These are phyloP conservation scores for Cladosporium phlei DNA, from an alignment of 2,329 filamentous ascomycete species.

Conservation along the genomic window DNA sequence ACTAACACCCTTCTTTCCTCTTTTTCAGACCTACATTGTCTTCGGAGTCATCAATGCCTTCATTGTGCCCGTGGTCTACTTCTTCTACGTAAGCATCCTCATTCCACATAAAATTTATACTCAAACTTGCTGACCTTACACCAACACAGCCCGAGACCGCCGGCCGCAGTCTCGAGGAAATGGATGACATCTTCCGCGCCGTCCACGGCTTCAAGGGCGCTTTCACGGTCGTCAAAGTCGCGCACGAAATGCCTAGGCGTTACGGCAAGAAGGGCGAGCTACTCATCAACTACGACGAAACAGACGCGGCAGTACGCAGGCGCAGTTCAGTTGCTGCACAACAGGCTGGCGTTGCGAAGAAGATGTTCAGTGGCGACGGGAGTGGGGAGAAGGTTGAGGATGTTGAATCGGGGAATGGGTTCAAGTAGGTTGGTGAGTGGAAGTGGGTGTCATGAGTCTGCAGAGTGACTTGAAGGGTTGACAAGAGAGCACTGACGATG, in stretches of 20 bases:
- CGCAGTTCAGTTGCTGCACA: constrained; percentile 20
- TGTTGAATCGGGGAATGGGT: constrained; percentile 5
- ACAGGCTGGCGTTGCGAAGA: background rate
- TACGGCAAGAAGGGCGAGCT: constrained; percentile 57
- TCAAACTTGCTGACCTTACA: background rate
- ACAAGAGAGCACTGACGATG: too few relatives aligned
- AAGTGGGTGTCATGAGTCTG: too few relatives aligned
- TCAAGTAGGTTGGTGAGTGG: too few relatives aligned
- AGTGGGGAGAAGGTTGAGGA: constrained; percentile 8
- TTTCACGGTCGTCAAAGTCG: constrained; percentile 50
- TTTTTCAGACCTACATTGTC: constrained; percentile 33
- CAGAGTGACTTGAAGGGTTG: too few relatives aligned
- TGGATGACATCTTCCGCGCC: constrained; percentile 51
- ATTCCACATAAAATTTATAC: background rate
- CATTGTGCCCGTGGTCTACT: constrained; percentile 47
- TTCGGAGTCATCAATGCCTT: constrained; percentile 62
- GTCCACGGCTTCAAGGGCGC: constrained; percentile 46
- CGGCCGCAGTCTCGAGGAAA: constrained; percentile 60
- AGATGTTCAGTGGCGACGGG: background rate
- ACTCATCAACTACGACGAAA: constrained; percentile 49
- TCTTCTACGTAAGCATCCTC: constrained; percentile 32
- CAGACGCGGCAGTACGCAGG: constrained; percentile 26
- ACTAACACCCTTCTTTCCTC: too few relatives aligned
- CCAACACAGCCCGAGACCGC: constrained; percentile 52
- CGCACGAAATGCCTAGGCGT: constrained; percentile 49